Percentiles rank a stretch among this genome's conserved stretches.
Evolutionary conservation across 306 rosid genomes (phyloP).

Genomic region (Carpinus viminea): DNA sequence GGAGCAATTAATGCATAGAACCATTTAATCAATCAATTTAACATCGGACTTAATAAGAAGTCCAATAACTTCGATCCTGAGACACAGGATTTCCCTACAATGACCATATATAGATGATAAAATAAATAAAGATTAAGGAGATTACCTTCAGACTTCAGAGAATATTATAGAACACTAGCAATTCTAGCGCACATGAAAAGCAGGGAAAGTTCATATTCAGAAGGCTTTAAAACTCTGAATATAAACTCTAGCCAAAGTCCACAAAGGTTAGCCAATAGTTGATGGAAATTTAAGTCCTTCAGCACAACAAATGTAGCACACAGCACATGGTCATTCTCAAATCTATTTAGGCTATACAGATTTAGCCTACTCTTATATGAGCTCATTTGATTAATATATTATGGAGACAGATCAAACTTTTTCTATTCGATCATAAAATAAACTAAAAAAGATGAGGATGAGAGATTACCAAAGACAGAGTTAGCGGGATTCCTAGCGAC

Average conservation of each 20-base stretch:
- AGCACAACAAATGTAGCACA: too few relatives aligned
- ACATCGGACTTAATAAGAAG: neutral
- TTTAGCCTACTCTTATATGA: too few relatives aligned
- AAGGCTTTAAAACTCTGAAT: too few relatives aligned
- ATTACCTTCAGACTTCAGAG: too few relatives aligned
- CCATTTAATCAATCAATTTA: neutral
- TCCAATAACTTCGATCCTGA: neutral
- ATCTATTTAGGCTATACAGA: neutral
- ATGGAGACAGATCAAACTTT: neutral
- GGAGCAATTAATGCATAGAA: neutral
- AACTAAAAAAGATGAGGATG: too few relatives aligned
- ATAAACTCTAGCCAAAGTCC: too few relatives aligned
- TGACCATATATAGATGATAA: too few relatives aligned
- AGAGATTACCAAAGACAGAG: neutral
- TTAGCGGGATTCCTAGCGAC: neutral
- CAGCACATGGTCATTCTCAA: too few relatives aligned
- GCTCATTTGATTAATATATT: neutral
- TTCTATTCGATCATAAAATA: neutral
- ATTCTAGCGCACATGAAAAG: neutral
- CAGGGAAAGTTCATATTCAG: neutral
- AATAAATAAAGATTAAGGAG: too few relatives aligned
- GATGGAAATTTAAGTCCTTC: neutral
- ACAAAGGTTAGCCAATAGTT: neutral
- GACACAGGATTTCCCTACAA: neutral
- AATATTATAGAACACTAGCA: neutral